Base-by-base conservation (phyloP, 2,329 filamentous ascomycete genomes). In the Ophiostoma ulmi region DNA sequence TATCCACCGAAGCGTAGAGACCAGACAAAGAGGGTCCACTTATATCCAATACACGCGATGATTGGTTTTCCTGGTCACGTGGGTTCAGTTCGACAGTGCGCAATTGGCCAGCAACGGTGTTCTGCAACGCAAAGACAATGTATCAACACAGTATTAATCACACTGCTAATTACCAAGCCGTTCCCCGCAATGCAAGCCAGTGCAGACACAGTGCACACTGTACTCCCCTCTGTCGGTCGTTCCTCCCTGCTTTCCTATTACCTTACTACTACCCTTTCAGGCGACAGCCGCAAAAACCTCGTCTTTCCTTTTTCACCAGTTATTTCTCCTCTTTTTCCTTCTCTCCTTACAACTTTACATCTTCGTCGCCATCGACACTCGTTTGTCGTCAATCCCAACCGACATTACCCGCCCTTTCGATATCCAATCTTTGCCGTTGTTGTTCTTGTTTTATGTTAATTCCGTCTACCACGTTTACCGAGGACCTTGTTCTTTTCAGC, bases 231-330 rank as follows among this genome's bases (percentile, higher is more conserved):
- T 48, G 52, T 14, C 52, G 52, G 52, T 26, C 52, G n/a, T 31
- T 17, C 52, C 52, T 58, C 6, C 52, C 13, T 10, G 8, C 52
- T 58, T 58, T 58, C 52, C 52, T 70, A 72, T 66, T 66, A 66
- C 55, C 20, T 48, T 63, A 20, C 61, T 64, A 64, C 61, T 64
- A 35, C 61, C 61, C 61, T 64, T 64, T 64, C 61, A 65, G 63
- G 63, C 63, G 63, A 39, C 63, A 65, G 66, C 66, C 61, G 71
- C 71, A 70, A 70, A 72, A 72, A 70, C 71, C 71, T 66, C 61
- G 55, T 70, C 44, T 35, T 38, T 14, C 38, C 67, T 69, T 69
- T 72, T 69, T 64, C 63, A 55, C 67, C 66, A 52, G 66, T 38
- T 70, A 63, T 67, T 66, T 52, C 66, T 48, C 35, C 55, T 38